A percentile compares a stretch with the other conserved stretches of the same genome.
Evolutionary conservation across 2,329 filamentous ascomycete genomes (phyloP).

Genomic region (Chrysoporthe cubensis): DNA sequence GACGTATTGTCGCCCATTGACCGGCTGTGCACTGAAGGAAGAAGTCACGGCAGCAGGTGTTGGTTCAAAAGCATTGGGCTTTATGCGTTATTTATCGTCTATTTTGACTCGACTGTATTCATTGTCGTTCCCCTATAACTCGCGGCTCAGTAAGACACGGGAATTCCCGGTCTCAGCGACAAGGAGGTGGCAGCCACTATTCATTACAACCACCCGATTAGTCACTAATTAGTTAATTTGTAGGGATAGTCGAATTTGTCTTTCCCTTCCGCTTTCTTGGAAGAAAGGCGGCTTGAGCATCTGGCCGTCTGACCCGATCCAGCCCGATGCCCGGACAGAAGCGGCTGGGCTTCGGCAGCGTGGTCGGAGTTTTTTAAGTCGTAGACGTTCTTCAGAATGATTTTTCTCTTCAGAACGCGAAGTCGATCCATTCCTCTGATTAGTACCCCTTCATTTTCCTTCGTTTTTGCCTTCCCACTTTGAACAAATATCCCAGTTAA

Average conservation of each 20-base stretch:
- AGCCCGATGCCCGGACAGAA: not conserved
- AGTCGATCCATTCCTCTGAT: not conserved
- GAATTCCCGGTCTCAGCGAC: not conserved
- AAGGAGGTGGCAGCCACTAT: too few relatives aligned
- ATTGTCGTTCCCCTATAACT: not conserved
- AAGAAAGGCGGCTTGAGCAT: not conserved
- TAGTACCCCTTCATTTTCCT: too few relatives aligned
- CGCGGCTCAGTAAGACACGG: not conserved
- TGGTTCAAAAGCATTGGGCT: not conserved
- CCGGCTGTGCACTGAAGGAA: not conserved
- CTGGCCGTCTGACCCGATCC: slow-evolving; percentile 12
- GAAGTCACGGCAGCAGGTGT: not conserved
- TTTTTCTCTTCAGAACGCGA: not conserved
- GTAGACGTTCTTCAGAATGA: not conserved
- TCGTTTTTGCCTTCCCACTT: too few relatives aligned
- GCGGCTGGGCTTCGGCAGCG: not conserved
- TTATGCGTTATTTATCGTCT: not conserved
- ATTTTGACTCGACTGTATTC: not conserved
- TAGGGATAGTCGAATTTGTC: too few relatives aligned
- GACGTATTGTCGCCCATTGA: not conserved
- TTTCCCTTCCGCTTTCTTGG: not conserved
- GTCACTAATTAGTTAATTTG: not conserved
- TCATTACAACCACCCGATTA: too few relatives aligned
- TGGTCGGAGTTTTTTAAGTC: not conserved
- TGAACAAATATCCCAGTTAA: too few relatives aligned